A percentile compares a stretch with the other conserved stretches of the same genome.
Evolutionary conservation across 129 eudicot genomes (phyloP).

Genomic region (Apium graveolens): DNA sequence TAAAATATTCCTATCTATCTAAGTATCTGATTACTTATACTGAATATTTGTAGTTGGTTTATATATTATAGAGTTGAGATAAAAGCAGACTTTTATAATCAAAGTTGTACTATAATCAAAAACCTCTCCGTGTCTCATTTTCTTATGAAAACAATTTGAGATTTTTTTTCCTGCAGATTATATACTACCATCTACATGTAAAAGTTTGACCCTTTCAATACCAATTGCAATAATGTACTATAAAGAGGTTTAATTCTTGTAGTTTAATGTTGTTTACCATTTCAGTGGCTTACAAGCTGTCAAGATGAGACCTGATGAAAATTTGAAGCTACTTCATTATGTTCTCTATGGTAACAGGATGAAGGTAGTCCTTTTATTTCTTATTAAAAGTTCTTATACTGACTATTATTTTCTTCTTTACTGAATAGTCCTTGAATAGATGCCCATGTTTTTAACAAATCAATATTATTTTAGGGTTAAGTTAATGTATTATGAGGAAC

Average conservation of each 20-base stretch:
- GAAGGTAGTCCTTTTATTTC: no score
- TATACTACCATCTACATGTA: no score
- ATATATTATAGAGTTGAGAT: no score
- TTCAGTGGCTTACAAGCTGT: constrained; percentile 88
- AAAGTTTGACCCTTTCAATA: background rate
- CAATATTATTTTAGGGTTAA: background rate
- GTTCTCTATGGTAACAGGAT: constrained; percentile 48
- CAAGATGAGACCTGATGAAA: constrained; percentile 60
- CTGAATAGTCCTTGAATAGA: background rate
- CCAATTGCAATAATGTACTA: background rate
- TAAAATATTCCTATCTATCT: no score
- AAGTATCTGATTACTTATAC: no score
- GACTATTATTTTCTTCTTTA: background rate
- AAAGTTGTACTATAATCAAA: no score
- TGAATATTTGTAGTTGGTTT: no score
- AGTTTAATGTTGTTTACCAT: constrained; percentile 14
- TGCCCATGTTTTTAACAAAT: background rate
- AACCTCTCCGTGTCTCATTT: no score
- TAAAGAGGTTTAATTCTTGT: background rate
- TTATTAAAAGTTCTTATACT: background rate
- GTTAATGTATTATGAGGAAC: background rate
- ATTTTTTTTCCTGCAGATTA: no score
- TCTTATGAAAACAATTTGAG: no score
- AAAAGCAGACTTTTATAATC: no score
- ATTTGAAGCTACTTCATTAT: constrained; percentile 41